A percentile compares a stretch with the other conserved stretches of the same genome.
Conservation (phyloP, 163 green algal species). For the Volvox carteri region DNA sequence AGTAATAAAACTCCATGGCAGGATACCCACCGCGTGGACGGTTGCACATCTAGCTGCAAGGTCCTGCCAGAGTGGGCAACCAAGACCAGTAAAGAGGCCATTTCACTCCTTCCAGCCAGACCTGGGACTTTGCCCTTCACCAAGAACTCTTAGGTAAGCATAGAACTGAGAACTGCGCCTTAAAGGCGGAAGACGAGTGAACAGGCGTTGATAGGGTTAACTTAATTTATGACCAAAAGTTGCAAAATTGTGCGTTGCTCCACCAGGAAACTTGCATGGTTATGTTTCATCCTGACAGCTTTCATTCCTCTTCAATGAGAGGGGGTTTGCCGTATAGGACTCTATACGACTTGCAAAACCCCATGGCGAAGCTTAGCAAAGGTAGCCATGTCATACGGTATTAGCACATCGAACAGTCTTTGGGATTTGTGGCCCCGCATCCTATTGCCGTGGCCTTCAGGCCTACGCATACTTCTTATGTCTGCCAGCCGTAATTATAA, state of each 20-base stretch:
- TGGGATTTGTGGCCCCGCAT: neutral
- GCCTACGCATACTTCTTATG: neutral
- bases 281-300: neutral
- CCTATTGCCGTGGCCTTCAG: neutral
- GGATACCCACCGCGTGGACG: constrained; percentile 63
- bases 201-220: neutral
- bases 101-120: constrained; percentile 4
- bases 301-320: neutral
- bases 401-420: neutral
- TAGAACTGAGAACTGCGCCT: neutral
- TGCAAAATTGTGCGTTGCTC: no score
- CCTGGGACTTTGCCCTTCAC: neutral
- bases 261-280: neutral
- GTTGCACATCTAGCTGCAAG: constrained; percentile 78
- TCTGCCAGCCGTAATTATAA: neutral
- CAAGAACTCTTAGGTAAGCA: constrained; percentile 3
- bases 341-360: neutral
- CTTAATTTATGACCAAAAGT: neutral
- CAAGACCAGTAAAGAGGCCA: constrained; percentile 68
- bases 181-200: neutral
- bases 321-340: neutral
- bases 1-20: neutral
- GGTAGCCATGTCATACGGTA: no score
- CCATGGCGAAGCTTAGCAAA: neutral
- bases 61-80: constrained; percentile 79